Percentiles rank a stretch among this genome's conserved stretches.
phyloP scores from a whole-genome alignment of 495 filamentous ascomycete genomes.

The Cercophora scortea region DNA sequence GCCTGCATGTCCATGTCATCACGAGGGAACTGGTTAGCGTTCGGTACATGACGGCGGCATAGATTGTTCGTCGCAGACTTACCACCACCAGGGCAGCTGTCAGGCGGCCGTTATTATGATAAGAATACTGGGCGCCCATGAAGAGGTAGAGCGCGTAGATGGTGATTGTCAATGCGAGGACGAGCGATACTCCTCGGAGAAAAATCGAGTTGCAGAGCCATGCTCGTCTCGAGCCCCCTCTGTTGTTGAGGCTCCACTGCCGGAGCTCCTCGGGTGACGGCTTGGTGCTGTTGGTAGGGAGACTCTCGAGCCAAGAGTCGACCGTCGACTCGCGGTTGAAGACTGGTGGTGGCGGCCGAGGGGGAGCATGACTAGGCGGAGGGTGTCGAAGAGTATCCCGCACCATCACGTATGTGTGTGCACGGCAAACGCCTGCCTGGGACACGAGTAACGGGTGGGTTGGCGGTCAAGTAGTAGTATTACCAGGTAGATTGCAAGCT shows the following conservation, averaged over 20 bases:
- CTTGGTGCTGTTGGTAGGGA: conserved; percentile 10
- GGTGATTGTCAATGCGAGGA: conserved; percentile 4
- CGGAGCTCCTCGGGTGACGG: conserved; percentile 10
- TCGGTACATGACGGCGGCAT: too few species aligned
- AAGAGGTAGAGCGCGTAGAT: conserved; percentile 4
- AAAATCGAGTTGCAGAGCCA: conserved; percentile 8
- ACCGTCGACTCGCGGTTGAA: conserved; percentile 9
- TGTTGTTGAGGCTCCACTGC: conserved; percentile 13
- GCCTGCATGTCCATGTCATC: too few species aligned
- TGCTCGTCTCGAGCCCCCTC: conserved; percentile 1
- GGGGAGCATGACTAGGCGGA: conserved; percentile 6
- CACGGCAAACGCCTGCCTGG: too few species aligned
- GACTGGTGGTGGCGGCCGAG: conserved; percentile 1
- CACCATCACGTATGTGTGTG: background rate
- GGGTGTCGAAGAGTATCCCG: background rate
- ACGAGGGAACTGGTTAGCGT: too few species aligned
- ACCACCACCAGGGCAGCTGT: conserved; percentile 5
- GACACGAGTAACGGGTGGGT: too few species aligned
- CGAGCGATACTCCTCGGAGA: conserved; percentile 11
- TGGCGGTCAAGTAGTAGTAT: too few species aligned
- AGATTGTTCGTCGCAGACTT: too few species aligned
- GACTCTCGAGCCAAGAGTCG: conserved; percentile 19
- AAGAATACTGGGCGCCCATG: background rate
- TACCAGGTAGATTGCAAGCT: too few species aligned
- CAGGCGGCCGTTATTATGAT: background rate